Evolutionary conservation across 2,329 filamentous ascomycete genomes (phyloP), one percentile per base, ranked within the genome.

Genomic region (Aureobasidium sp.): DNA sequence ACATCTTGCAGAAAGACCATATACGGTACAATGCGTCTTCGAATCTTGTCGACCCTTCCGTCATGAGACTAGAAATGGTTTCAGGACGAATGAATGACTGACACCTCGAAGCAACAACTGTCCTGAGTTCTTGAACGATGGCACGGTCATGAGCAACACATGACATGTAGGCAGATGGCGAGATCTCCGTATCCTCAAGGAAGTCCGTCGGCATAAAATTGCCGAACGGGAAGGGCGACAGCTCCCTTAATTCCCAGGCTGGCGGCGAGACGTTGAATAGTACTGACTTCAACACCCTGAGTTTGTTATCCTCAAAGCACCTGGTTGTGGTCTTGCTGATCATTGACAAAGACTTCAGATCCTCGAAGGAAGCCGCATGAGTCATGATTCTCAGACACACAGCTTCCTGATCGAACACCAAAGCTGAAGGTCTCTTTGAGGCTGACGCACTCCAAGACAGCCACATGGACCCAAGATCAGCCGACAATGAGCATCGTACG

Each of bases 1-100:
- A 87, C 36, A 86, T 81, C 60, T 79, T 80, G 71, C 84, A 87
- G 71, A 87, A 87, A 0, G 81, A 84, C 84, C 84, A 87, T 34
- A 87, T 81, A 2, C 84, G 81, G 83, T 84, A 87, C 52, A 87
- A 78, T 0, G 84, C 84, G 70, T 85, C 79, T 63, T 86, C 82
- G 29, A 87, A 77, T 62, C 83, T 79, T 44, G 76, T 74, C 44
- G 70, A 68, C 47, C 78, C 76, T 24, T 76, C 70, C 4, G 79
- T 81, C 1, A 78, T 74, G 3, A 87, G 75, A 2, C 82, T 83
- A 26, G 74, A 72, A 6, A 82, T 76, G 0, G 84, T 86, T 61
- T 84, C 82, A 1, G 77, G 77, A 9, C 84, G 81, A 32, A 86
- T 74, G 64, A 83, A 83, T 0, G 79, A 78, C 64, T 81, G 76